Percentiles rank a stretch among this genome's conserved stretches.
These are phyloP conservation scores for Metschnikowia lochheadii DNA, from an alignment of 805 yeast genomes.

Conservation along the genomic window DNA sequence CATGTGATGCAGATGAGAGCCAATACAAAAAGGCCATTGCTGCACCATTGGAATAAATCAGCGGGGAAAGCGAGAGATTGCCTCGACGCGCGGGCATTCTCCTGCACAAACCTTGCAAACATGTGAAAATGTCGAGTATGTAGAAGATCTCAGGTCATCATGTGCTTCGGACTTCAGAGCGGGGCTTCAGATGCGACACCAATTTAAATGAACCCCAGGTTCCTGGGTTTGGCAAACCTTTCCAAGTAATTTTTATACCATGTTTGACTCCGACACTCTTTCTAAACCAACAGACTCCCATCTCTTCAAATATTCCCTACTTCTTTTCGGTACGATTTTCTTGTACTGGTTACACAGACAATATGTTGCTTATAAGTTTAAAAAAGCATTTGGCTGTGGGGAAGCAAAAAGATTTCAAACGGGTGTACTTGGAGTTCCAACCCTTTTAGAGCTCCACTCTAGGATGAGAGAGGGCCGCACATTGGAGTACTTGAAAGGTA, in stretches of 20 bases:
- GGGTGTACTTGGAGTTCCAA: constrained; percentile 10
- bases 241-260: background rate
- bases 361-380: constrained; percentile 9
- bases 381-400: constrained; percentile 12
- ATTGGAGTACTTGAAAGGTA: constrained; percentile 11
- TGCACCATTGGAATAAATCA: background rate
- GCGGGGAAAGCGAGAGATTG: constrained; percentile 1
- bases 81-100: background rate
- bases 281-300: background rate
- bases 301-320: constrained; percentile 10
- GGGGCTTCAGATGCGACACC: background rate
- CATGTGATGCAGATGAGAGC: constrained; percentile 19
- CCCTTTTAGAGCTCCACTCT: constrained; percentile 6
- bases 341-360: constrained; percentile 13
- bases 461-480: constrained; percentile 11
- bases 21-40: constrained; percentile 15
- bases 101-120: background rate
- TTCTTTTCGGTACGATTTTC: constrained; percentile 8
- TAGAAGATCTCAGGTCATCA: background rate
- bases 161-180: constrained; percentile 2
- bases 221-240: background rate
- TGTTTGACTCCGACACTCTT: background rate
- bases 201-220: background rate
- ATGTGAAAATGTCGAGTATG: constrained; percentile 1
- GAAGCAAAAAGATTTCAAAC: constrained; percentile 3